Percentiles rank a stretch among this genome's conserved stretches.
Evolutionary conservation across 345 rosid species (phyloP).

Genomic region (Laguncularia racemosa): DNA sequence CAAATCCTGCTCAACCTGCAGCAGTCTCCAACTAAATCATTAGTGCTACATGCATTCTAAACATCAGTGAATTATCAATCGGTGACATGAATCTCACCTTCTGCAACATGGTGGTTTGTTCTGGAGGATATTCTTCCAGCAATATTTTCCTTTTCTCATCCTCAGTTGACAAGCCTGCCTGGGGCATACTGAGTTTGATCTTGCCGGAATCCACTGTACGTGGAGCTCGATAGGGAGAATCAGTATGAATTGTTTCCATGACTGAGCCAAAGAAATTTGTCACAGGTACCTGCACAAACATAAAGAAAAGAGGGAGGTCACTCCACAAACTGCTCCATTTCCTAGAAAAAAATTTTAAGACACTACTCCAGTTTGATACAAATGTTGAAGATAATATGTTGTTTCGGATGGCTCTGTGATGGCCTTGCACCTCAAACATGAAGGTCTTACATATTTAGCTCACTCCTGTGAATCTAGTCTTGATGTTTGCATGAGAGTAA

Average conservation of each 20-base stretch:
- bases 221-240: slow-evolving; percentile 50
- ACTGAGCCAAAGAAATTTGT: slow-evolving; percentile 96
- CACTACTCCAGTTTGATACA: background rate
- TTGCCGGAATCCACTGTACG: slow-evolving; percentile 24
- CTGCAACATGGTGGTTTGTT: slow-evolving; percentile 14
- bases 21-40: slow-evolving; percentile 5
- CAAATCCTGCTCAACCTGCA: slow-evolving; percentile 46
- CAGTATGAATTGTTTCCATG: slow-evolving; percentile 88
- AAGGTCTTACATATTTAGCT: no score
- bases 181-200: slow-evolving; percentile 18
- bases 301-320: slow-evolving; percentile 10
- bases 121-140: slow-evolving; percentile 13
- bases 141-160: slow-evolving; percentile 18
- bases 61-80: background rate
- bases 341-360: background rate
- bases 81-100: slow-evolving; percentile 23
- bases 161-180: slow-evolving; percentile 18
- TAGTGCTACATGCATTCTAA: background rate
- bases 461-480: no score
- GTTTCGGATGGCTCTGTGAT: no score
- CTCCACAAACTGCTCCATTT: background rate
- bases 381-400: no score
- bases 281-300: slow-evolving; percentile 68
- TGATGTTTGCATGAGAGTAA: no score
- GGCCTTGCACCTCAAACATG: no score